Evolutionary conservation across 2,329 filamentous ascomycete species (phyloP), one percentile per base, ranked within the genome.

Genomic region (Colletotrichum coccodes): DNA sequence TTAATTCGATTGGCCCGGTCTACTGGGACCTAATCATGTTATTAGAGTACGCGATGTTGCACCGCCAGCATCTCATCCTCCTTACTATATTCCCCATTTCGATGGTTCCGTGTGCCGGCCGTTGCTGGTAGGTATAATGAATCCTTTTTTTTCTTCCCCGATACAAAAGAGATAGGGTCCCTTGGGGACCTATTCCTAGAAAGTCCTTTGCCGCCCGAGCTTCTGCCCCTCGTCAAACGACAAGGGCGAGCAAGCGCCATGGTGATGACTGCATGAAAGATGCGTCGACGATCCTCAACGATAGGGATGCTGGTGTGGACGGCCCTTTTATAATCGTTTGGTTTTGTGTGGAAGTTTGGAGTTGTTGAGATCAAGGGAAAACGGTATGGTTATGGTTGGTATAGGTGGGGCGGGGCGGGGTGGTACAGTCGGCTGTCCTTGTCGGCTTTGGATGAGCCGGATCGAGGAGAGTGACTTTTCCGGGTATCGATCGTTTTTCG

Each of bases 201-300:
- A 30, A 40, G 21, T 36, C 4, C 12, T 14, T 5, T 6, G 6
- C 18, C 60, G 12, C 16, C 32, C n/a, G 1, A 34, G 23, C 40
- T 26, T 46, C 28, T 26, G n/a, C 32, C 32, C 7, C 30, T 40
- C 40, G 60, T 38, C 64, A 52, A 58, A 60, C 28, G 52, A 50
- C 46, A 18, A 57, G 36, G 14, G 40, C 28, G 23, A 52, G 12
- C 36, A 67, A 46, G 21, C 36, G 44, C 34, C 44, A 14, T 46
- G 21, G 26, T 58, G 42, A 64, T 64, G 60, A 59, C 53, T 42
- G 60, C 47, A 54, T 54, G 8, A 7, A 6, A 47, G 18, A 8
- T 30, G 32, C n/a, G 32, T 30, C 60, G 53, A 46, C 47, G 21
- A 30, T 34, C 12, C 32, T n/a, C 30, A 8, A 7, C 50, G 8